These are phyloP conservation scores for Geoglossum glabrum DNA, from an alignment of 495 filamentous ascomycete species.

Conservation along the genomic window DNA sequence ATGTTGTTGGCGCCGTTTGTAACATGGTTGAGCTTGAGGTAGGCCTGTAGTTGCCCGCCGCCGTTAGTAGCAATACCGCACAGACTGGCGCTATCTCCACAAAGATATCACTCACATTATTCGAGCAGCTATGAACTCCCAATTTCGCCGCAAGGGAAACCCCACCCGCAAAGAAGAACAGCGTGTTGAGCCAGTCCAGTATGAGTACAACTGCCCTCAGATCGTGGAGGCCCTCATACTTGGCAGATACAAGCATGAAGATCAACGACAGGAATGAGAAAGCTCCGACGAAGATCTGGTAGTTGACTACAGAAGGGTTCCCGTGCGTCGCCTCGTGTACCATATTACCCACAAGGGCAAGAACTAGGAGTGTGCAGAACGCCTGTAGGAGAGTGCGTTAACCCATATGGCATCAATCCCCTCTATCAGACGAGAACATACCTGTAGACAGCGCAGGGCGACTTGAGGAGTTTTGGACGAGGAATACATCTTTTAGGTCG, in stretches of 20 bases:
- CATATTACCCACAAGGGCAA: conserved; percentile 49
- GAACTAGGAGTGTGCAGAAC: conserved; percentile 43
- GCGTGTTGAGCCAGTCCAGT: conserved; percentile 36
- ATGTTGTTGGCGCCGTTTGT: conserved; percentile 35
- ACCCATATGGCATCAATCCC: too few relatives aligned
- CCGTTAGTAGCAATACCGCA: background rate
- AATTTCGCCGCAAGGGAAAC: conserved; percentile 45
- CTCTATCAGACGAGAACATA: too few relatives aligned
- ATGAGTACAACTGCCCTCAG: conserved; percentile 29
- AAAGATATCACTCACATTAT: conserved; percentile 28
- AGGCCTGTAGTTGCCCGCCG: conserved; percentile 22
- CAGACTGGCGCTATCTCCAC: too few relatives aligned
- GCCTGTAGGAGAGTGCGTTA: too few relatives aligned
- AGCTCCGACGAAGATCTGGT: conserved; percentile 41
- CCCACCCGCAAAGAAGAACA: conserved; percentile 46
- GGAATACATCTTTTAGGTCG: too few relatives aligned
- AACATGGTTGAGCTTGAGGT: conserved; percentile 34
- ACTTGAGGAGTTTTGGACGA: too few relatives aligned
- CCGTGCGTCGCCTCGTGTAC: conserved; percentile 32
- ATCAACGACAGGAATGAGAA: conserved; percentile 45
- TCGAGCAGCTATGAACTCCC: conserved; percentile 37
- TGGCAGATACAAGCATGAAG: conserved; percentile 35
- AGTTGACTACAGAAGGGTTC: conserved; percentile 42
- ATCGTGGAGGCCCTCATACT: conserved; percentile 22
- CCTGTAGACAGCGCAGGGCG: background rate